Evolutionary conservation across 2,329 filamentous ascomycete species (phyloP).

Genomic region (Geosmithia flava): DNA sequence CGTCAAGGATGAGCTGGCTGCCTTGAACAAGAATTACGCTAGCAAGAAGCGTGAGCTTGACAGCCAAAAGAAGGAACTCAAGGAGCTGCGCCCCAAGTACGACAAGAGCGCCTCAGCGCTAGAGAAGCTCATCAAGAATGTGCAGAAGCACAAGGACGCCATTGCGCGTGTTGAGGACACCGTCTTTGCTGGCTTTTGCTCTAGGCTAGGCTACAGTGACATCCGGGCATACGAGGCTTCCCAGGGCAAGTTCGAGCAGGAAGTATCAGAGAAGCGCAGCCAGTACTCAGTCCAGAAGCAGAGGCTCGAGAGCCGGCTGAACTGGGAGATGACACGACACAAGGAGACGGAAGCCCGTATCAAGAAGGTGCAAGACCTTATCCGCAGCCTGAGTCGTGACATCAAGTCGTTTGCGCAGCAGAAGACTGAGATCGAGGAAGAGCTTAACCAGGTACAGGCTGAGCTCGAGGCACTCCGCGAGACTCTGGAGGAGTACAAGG

Average conservation of each 20-base stretch:
- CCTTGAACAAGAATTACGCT: conserved; percentile 69
- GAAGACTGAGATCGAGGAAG: conserved; percentile 62
- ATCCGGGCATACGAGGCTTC: conserved; percentile 91
- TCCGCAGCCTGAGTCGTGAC: conserved; percentile 54
- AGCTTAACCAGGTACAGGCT: conserved; percentile 59
- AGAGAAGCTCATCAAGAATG: conserved; percentile 37
- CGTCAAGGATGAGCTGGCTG: conserved; percentile 62
- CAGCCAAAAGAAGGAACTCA: conserved; percentile 59
- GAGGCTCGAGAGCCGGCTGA: conserved; percentile 50
- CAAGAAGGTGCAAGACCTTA: conserved; percentile 51
- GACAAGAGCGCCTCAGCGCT: conserved; percentile 59
- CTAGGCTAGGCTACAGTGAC: conserved; percentile 71
- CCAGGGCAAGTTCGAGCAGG: conserved; percentile 84
- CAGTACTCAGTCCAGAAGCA: conserved; percentile 79
- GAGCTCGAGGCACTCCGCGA: conserved; percentile 68
- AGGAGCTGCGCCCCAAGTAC: conserved; percentile 67
- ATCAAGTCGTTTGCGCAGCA: conserved; percentile 59
- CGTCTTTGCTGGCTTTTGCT: conserved; percentile 77
- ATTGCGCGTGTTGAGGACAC: conserved; percentile 79
- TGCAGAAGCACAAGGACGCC: conserved; percentile 42
- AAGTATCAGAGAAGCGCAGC: conserved; percentile 74
- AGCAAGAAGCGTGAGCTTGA: conserved; percentile 77
- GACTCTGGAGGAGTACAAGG: conserved; percentile 55
- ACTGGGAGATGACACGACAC: conserved; percentile 41
- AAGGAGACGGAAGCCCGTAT: conserved; percentile 56